Conservation (phyloP, 208 protist species). For the Wallacemonas rigidus region DNA sequence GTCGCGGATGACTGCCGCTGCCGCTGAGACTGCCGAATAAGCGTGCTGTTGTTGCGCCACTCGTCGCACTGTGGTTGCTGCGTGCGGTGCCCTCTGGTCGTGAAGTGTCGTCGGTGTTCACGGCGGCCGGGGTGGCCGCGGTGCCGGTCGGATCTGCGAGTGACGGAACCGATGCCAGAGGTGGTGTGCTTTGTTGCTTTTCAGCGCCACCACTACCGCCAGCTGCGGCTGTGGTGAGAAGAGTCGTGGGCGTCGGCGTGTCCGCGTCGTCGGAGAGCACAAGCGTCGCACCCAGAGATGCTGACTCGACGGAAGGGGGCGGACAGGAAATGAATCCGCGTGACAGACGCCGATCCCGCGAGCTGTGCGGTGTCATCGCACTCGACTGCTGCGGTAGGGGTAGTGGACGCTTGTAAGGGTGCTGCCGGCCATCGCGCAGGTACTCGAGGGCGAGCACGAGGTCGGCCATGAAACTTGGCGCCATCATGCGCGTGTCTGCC, state of each 20-base stretch:
- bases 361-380: background rate
- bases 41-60: no score
- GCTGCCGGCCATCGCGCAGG: constrained; percentile 57
- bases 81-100: no score
- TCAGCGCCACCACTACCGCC: background rate
- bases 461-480: constrained; percentile 76
- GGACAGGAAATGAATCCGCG: constrained; percentile 4
- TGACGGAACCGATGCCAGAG: background rate
- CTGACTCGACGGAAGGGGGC: constrained; percentile 4
- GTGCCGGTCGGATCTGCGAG: no score
- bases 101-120: no score
- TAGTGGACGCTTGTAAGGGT: constrained; percentile 40
- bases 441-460: constrained; percentile 84
- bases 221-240: background rate
- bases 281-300: background rate
- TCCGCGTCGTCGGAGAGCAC: constrained; percentile 1
- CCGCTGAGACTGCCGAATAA: no score
- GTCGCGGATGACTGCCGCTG: no score
- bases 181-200: background rate
- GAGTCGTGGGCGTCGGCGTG: background rate
- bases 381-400: background rate
- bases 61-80: no score
- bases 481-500: constrained; percentile 54
- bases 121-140: no score
- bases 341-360: background rate